Evolutionary conservation across 352 stramenopile species (phyloP), one percentile per base, ranked within the genome.

Genomic region (Globisporangium rhizosaccharum): DNA sequence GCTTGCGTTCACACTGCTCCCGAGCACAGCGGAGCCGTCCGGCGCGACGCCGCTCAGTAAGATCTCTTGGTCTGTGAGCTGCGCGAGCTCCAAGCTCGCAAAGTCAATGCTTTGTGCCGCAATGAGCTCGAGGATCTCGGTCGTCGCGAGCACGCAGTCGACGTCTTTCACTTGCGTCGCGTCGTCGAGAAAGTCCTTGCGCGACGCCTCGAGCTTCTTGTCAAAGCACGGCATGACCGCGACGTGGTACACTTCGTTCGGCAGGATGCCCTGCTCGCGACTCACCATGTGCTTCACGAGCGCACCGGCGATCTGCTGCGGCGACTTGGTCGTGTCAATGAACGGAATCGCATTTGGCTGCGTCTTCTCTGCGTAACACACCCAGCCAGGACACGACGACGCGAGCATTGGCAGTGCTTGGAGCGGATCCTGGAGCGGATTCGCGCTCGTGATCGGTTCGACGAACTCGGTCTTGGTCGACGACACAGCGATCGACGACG

Each of bases 221-320:
- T 99, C 97, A 64, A 98, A 97, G 82, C 97, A 99, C 36, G 97
- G 96, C 96, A 99, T 98, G 41, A 99, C 79, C 2, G 95, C 92
- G 54, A 97, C 90, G 74, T 98, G 90, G 69, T 97, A 98, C 9
- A 98, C 84, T 39, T 96, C 73, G 28, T 63, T 73, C 12, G 76
- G 61, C 0, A 54, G 41, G 30, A 88, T 44, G 9, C 70, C 71
- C 42, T 85, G 73, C 39, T 93, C 83, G n/a, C 75, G 57, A 50
- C 75, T 73, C 9, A 93, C 71, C 44, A 93, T 75, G 28, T 82
- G 76, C 66, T 92, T 95, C 57, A 95, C 64, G 18, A 95, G 72
- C 41, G 80, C 85, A 11, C 90, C 82, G 23, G 90, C 82, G 75
- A 99, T 98, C 61, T 97, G 90, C 67, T 98, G 95, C 2, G 96